Percentiles rank a stretch among this genome's conserved stretches.
These are phyloP conservation scores for Geosmithia flava DNA, from an alignment of 2,329 filamentous ascomycete genomes.

Conservation along the genomic window DNA sequence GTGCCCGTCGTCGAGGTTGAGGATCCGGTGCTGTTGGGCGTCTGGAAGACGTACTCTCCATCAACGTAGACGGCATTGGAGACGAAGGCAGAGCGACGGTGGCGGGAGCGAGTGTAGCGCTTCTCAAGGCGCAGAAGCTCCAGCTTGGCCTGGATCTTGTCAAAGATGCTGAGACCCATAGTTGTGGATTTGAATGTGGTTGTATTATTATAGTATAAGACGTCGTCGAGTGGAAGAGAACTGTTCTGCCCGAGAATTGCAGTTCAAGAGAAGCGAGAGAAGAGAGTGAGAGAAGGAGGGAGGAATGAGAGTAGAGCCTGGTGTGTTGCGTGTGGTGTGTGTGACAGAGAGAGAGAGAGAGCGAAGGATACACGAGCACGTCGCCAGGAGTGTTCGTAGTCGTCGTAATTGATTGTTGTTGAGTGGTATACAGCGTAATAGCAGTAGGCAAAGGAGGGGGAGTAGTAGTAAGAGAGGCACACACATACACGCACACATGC, in stretches of 20 bases:
- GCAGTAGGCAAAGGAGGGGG: background rate
- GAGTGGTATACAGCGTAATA: background rate
- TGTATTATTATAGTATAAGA: background rate
- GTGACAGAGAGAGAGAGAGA: background rate
- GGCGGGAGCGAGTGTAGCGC: conserved; percentile 80
- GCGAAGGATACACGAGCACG: background rate
- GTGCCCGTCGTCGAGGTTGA: conserved; percentile 37
- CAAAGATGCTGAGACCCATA: conserved; percentile 41
- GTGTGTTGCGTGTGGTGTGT: too few relatives aligned
- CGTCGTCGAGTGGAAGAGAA: background rate
- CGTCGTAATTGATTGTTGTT: background rate
- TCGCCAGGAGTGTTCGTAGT: background rate
- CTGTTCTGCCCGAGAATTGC: background rate
- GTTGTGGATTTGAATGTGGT: background rate
- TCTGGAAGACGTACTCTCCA: conserved; percentile 83
- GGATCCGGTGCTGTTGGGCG: conserved; percentile 44
- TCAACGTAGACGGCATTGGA: conserved; percentile 88
- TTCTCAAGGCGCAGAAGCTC: conserved; percentile 94
- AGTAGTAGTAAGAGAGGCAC: background rate
- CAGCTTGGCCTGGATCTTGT: conserved; percentile 55
- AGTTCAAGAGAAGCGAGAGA: too few relatives aligned
- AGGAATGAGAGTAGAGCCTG: background rate
- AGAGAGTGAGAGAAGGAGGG: background rate
- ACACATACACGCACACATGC: background rate
- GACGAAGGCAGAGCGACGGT: conserved; percentile 77